Percentiles rank a stretch among this genome's conserved stretches.
phyloP scores from a whole-genome alignment of 495 filamentous ascomycete genomes.

The Diplogelasinospora grovesii region DNA sequence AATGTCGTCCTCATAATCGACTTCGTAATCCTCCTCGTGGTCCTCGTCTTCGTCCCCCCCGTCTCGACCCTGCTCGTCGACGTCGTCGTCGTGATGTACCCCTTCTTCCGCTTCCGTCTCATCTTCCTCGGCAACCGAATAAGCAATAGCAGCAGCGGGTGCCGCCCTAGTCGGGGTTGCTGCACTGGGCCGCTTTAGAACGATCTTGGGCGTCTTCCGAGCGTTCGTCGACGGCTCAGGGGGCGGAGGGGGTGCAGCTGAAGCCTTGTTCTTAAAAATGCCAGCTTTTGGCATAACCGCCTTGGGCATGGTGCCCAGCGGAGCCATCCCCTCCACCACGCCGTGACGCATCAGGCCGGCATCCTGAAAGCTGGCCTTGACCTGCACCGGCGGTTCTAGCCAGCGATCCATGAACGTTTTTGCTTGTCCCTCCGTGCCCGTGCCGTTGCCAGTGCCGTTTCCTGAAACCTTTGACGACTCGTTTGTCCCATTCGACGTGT shows the following conservation, averaged over 20 bases:
- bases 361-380: constrained; percentile 67
- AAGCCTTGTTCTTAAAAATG: constrained; percentile 32
- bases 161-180: constrained; percentile 2
- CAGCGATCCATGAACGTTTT: constrained; percentile 49
- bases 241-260: constrained; percentile 14
- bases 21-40: constrained; percentile 1
- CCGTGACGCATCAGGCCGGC: constrained; percentile 54
- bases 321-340: constrained; percentile 63
- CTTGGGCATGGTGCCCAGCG: constrained; percentile 58
- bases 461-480: constrained; percentile 3
- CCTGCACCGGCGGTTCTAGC: constrained; percentile 63
- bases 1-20: constrained; percentile 5
- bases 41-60: constrained; percentile 9
- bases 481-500: constrained; percentile 22
- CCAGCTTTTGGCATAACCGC: constrained; percentile 50
- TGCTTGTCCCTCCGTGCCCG: constrained; percentile 23
- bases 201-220: constrained; percentile 35
- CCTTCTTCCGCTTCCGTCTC: constrained; percentile 26
- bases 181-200: constrained; percentile 30
- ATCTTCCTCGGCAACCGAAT: constrained; percentile 23
- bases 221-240: constrained; percentile 18
- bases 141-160: constrained; percentile 5
- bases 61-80: too few species aligned
- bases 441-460: constrained; percentile 1
- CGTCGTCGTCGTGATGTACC: too few species aligned